Percentiles rank a stretch among this genome's conserved stretches.
These are phyloP conservation scores for Pseudogymnoascus sp. DNA, from an alignment of 2,329 filamentous ascomycete species.

Conservation along the genomic window DNA sequence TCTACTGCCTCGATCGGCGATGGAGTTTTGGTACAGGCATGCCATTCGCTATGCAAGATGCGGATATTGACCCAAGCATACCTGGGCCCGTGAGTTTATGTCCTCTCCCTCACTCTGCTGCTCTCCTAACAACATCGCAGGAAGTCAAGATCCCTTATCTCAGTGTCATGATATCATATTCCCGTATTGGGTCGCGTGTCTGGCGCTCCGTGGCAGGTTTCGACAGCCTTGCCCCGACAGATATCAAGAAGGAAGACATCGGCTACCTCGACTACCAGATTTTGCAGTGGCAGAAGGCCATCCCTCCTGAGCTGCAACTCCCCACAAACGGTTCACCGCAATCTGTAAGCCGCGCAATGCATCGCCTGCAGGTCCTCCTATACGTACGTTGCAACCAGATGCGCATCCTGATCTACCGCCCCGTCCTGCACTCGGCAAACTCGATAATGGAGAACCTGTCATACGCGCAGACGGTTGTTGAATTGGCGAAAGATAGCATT, in stretches of 20 bases:
- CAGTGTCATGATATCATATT: conserved; percentile 78
- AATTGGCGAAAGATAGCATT: conserved; percentile 71
- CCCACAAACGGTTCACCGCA: conserved; percentile 38
- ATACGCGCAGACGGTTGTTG: conserved; percentile 68
- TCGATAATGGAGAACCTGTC: conserved; percentile 72
- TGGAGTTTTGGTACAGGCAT: conserved; percentile 89
- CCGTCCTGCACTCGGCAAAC: conserved; percentile 75
- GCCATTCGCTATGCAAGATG: conserved; percentile 77
- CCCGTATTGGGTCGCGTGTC: conserved; percentile 74
- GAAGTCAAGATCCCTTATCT: conserved; percentile 53
- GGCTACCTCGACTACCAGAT: conserved; percentile 77
- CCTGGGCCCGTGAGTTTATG: conserved; percentile 63
- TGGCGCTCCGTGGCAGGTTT: conserved; percentile 74
- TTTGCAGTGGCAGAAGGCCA: conserved; percentile 74
- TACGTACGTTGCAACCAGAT: conserved; percentile 87
- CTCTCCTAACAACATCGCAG: conserved; percentile 10
- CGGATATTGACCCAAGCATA: conserved; percentile 73
- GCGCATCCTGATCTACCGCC: conserved; percentile 81
- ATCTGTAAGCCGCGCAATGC: conserved; percentile 40
- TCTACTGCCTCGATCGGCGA: conserved; percentile 76
- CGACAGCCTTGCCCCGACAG: conserved; percentile 36
- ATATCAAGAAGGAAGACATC: conserved; percentile 67
- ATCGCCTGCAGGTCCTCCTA: conserved; percentile 73
- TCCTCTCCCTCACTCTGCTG: conserved; percentile 17
- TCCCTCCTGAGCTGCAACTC: conserved; percentile 60